These are phyloP conservation scores for Cryphonectria nitschkei DNA, from an alignment of 2,329 filamentous ascomycete genomes.

Conservation along the genomic window DNA sequence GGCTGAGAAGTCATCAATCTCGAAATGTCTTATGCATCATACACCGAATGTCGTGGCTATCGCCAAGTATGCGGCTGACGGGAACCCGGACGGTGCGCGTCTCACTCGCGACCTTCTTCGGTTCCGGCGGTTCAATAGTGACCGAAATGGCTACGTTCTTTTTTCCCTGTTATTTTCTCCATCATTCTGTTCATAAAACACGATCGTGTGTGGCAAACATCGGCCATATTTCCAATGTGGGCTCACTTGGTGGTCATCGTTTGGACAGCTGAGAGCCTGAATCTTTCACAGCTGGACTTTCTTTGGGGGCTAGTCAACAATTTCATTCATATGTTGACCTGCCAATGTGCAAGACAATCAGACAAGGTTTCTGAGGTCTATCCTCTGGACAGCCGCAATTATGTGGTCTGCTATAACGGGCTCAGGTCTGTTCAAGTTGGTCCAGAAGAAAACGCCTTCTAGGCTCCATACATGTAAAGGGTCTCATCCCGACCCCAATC, in stretches of 20 bases:
- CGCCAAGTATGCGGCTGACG: not conserved
- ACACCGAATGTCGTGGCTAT: not conserved
- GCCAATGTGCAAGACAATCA: not conserved
- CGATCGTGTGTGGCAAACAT: not conserved
- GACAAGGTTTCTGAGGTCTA: not conserved
- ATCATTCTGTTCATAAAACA: not conserved
- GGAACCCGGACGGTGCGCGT: not conserved
- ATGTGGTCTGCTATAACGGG: not conserved
- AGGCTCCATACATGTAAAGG: not conserved
- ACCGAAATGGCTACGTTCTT: not conserved
- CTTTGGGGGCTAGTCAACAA: not conserved
- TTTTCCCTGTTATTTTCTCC: not conserved
- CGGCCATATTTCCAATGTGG: not conserved
- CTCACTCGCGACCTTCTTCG: not conserved
- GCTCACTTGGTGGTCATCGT: conserved; percentile 3
- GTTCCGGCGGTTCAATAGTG: not conserved
- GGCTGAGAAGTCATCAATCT: no score
- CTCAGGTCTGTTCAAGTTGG: not conserved
- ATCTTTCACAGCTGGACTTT: not conserved
- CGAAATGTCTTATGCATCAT: not conserved
- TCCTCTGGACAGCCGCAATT: not conserved
- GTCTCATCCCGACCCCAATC: not conserved
- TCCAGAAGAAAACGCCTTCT: not conserved
- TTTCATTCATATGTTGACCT: not conserved
- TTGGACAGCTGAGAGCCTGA: conserved; percentile 4